Conservation (phyloP, 352 stramenopile genomes). For the Halophytophthora polymorphica region DNA sequence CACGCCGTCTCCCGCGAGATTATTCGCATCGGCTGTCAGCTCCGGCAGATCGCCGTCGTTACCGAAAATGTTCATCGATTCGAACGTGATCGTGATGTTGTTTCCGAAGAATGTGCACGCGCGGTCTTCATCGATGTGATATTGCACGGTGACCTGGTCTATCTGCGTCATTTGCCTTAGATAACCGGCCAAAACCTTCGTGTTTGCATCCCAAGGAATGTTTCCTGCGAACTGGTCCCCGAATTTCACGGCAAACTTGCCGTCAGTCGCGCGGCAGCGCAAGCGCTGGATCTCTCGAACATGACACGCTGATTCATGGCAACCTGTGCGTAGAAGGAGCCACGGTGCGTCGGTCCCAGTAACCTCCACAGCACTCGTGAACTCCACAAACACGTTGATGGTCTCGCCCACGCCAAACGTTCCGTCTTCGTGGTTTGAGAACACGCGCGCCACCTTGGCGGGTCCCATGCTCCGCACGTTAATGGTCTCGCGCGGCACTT, state of each 20-base stretch:
- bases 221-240: conserved; percentile 49
- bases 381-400: conserved; percentile 65
- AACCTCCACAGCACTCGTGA: conserved; percentile 69
- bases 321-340: conserved; percentile 58
- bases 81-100: conserved; percentile 77
- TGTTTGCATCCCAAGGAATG: conserved; percentile 58
- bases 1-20: conserved; percentile 37
- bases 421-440: conserved; percentile 44
- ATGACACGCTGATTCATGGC: conserved; percentile 42
- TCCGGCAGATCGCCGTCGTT: conserved; percentile 62
- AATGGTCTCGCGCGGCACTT: conserved; percentile 59
- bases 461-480: conserved; percentile 44
- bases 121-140: conserved; percentile 50
- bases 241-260: conserved; percentile 67
- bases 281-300: conserved; percentile 62
- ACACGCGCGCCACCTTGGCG: conserved; percentile 64
- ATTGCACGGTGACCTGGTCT: conserved; percentile 51
- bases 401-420: conserved; percentile 55
- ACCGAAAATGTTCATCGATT: conserved; percentile 67
- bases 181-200: conserved; percentile 41
- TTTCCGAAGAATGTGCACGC: conserved; percentile 80
- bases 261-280: conserved; percentile 50
- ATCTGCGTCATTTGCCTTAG: conserved; percentile 65
- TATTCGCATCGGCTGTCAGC: conserved; percentile 50
- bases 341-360: conserved; percentile 31